A percentile compares a stretch with the other conserved stretches of the same genome.
Evolutionary conservation across 1,284 basidiomycete genomes (phyloP).

Genomic region (Heimioporus retisporus): DNA sequence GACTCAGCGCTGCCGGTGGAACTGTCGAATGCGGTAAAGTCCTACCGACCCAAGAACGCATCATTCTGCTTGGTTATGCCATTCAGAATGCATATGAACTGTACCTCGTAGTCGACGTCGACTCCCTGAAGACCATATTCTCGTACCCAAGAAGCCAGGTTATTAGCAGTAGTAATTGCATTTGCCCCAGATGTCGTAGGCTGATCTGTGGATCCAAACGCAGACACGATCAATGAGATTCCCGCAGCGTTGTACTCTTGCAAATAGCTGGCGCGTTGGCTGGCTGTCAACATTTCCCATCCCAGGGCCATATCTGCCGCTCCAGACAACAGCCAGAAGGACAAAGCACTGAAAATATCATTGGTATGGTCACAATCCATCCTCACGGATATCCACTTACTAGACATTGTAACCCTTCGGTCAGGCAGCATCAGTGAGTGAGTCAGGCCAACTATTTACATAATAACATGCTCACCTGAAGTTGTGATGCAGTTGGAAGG

Average conservation of each 20-base stretch:
- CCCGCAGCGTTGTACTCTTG: constrained; percentile 54
- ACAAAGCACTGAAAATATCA: constrained; percentile 45
- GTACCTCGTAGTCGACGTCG: constrained; percentile 66
- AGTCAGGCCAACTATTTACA: constrained; percentile 29
- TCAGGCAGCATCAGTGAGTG: not conserved
- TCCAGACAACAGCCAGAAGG: constrained; percentile 56
- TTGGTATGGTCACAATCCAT: constrained; percentile 2
- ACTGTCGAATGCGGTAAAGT: constrained; percentile 58
- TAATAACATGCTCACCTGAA: constrained; percentile 31
- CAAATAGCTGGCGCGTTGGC: constrained; percentile 40
- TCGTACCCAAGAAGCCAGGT: constrained; percentile 58
- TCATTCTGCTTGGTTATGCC: not conserved
- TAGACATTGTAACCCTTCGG: constrained; percentile 59
- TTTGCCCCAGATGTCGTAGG: constrained; percentile 56
- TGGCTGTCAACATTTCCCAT: constrained; percentile 49
- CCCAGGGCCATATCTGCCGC: constrained; percentile 55
- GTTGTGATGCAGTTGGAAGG: constrained; percentile 31
- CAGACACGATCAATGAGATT: constrained; percentile 59
- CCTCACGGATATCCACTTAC: constrained; percentile 36
- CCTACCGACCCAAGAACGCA: constrained; percentile 48
- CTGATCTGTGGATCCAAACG: constrained; percentile 61
- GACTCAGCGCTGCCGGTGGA: constrained; percentile 50
- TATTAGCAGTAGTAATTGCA: constrained; percentile 51
- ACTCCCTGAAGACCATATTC: constrained; percentile 63
- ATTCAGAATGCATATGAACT: not conserved